Percentiles rank a stretch among this genome's conserved stretches.
These are phyloP conservation scores for Ophiostoma tasmaniense DNA, from an alignment of 2,329 filamentous ascomycete genomes.

Conservation along the genomic window DNA sequence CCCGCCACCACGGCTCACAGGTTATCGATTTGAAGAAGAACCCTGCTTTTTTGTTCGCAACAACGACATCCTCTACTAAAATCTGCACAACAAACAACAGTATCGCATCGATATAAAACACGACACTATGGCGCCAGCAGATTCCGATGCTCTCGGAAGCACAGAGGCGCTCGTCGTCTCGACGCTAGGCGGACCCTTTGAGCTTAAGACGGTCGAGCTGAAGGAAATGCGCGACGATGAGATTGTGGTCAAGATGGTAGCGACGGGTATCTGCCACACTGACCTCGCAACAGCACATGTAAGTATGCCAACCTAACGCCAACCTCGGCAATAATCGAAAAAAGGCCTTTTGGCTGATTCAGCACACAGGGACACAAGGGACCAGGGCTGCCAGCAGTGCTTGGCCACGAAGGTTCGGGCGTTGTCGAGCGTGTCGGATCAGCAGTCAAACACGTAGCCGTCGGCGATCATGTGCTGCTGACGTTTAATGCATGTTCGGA, in stretches of 20 bases:
- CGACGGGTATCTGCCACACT: slow-evolving; percentile 25
- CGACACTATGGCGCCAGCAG: neutral
- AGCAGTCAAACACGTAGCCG: slow-evolving; percentile 21
- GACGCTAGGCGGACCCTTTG: neutral
- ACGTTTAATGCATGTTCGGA: slow-evolving; percentile 28
- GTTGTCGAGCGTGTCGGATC: slow-evolving; percentile 70
- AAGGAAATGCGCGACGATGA: slow-evolving; percentile 15
- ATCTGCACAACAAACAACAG: neutral
- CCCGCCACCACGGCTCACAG: neutral
- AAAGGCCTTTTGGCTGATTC: neutral
- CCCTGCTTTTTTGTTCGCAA: too few species aligned
- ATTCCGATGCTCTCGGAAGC: neutral
- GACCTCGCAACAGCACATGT: slow-evolving; percentile 15
- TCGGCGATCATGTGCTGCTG: slow-evolving; percentile 31
- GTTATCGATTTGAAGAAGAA: neutral
- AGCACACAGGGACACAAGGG: neutral
- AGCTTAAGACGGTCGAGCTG: neutral
- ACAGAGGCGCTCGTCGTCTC: slow-evolving; percentile 6
- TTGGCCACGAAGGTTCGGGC: slow-evolving; percentile 50
- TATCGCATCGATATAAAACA: neutral
- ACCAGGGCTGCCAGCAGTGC: slow-evolving; percentile 3
- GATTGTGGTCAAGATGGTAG: slow-evolving; percentile 25
- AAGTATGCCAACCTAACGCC: neutral
- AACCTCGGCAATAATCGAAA: neutral
- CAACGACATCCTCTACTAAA: too few species aligned